Base-by-base conservation (phyloP, 805 yeast genomes). In the Citeromyces nyonsensis region DNA sequence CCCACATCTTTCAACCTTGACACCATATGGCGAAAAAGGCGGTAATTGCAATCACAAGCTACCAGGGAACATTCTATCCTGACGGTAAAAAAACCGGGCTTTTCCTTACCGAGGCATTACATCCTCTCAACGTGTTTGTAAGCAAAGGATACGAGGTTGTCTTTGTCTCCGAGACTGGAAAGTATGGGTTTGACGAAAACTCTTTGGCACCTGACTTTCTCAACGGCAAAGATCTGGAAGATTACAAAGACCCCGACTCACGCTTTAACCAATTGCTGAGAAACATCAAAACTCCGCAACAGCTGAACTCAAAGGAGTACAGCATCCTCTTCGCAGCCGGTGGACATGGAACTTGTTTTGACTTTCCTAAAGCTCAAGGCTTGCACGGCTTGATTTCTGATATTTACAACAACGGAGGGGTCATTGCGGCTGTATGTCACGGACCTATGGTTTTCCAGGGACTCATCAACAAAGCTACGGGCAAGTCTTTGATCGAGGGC, bases 391-490 rank as follows among this genome's bases (percentile, higher is more conserved):
- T 68, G 28, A 75, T 72, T 13, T 49, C 55, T 20, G 51, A 54
- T 14, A 61, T 73, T 32, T 69, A 64, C 45, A 53, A 51, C 24
- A 49, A 61, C 13, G 69, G 66, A 26, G 80, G 79, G 31, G 62
- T 71, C 26, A 63, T 74, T 15, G 50, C 72, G 28, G 78, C 81
- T 10, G 81, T 74, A 6, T 74, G 83, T 49, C 81, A 74, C 41
- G 83, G 79, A 6, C 77, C 78, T n/a, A 60, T 62, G 14, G 59
- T 73, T 38, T 66, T 74, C 37, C 66, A 59, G n/a, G 56, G 57
- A 29, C 45, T 73, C 39, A 52, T 44, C 27, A 69, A 67, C 40
- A 38, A 44, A 28, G 36, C 42, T 6, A 54, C 63, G 11, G 70
- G 70, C 28, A 52, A 57, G 31, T 49, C 54, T 11, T 40, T 76